Conservation (phyloP, 768 basidiomycete genomes). For the Lentinula raphanica region DNA sequence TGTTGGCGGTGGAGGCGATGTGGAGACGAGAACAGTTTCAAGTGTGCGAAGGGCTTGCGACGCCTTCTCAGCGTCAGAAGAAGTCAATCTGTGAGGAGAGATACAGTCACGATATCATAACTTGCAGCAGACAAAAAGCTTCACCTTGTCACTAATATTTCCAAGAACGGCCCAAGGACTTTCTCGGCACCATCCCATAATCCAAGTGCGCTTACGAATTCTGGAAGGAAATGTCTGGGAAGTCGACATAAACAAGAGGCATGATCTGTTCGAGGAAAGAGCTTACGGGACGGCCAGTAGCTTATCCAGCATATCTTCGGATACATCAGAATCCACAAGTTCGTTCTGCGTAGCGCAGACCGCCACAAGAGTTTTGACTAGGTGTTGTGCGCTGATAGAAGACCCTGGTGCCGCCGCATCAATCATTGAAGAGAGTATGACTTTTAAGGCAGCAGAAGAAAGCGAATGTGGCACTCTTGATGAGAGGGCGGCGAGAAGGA, state of each 20-base stretch:
- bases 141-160: slow-evolving; percentile 33
- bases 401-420: slow-evolving; percentile 32
- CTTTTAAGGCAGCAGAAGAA: slow-evolving; percentile 51
- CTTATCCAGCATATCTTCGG: slow-evolving; percentile 31
- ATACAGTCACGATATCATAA: background rate
- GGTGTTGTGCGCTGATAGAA: slow-evolving; percentile 38
- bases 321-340: slow-evolving; percentile 40
- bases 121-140: background rate
- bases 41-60: background rate
- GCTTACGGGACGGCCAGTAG: slow-evolving; percentile 50
- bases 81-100: background rate
- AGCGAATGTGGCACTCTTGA: slow-evolving; percentile 50
- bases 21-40: background rate
- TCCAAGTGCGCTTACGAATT: slow-evolving; percentile 20
- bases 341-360: slow-evolving; percentile 61
- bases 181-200: slow-evolving; percentile 52
- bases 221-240: background rate
- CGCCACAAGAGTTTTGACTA: slow-evolving; percentile 59
- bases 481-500: slow-evolving; percentile 67
- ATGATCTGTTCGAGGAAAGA: background rate
- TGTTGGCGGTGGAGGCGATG: background rate
- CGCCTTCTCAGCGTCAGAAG: background rate
- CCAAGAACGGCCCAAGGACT: slow-evolving; percentile 50
- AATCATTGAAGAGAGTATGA: slow-evolving; percentile 51
- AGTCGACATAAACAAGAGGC: slow-evolving; percentile 34